Conservation (phyloP, 1,139 yeast species). For the Blastobotrys niveus region DNA sequence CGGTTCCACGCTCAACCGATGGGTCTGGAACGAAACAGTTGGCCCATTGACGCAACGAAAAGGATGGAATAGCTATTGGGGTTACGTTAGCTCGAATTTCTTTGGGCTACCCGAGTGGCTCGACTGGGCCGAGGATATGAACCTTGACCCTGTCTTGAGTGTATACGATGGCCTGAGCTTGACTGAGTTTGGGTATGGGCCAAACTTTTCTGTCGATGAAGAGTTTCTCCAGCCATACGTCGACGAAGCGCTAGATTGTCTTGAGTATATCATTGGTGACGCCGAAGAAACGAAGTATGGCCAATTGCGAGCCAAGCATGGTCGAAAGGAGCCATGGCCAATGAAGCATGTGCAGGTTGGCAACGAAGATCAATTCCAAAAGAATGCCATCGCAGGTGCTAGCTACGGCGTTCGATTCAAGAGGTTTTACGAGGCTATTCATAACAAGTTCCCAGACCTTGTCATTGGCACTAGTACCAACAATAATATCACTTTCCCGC, state of each 20-base stretch:
- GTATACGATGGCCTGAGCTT: conserved; percentile 10
- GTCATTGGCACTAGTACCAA: conserved; percentile 6
- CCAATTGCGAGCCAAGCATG: conserved; percentile 8
- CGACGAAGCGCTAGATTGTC: conserved; percentile 9
- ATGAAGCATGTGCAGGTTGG: conserved; percentile 12
- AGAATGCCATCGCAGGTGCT: background rate
- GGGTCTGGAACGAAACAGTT: conserved; percentile 13
- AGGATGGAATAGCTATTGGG: conserved; percentile 11
- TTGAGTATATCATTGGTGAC: conserved; percentile 12
- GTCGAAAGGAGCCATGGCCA: conserved; percentile 9
- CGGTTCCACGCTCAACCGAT: background rate
- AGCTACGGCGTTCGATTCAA: conserved; percentile 5
- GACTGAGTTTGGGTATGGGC: background rate
- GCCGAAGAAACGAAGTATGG: conserved; percentile 10
- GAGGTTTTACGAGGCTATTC: conserved; percentile 8
- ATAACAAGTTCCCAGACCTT: conserved; percentile 9
- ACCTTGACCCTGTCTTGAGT: conserved; percentile 8
- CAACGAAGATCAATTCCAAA: conserved; percentile 8
- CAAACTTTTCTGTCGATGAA: conserved; percentile 1
- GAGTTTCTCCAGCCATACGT: conserved; percentile 8
- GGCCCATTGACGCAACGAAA: conserved; percentile 12
- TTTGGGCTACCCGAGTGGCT: conserved; percentile 9
- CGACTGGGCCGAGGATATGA: conserved; percentile 14
- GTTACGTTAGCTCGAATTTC: conserved; percentile 10
- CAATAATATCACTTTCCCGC: conserved; percentile 2